Base-by-base conservation (phyloP, 176 grass and related monocot species). In the Avena atlantica region DNA sequence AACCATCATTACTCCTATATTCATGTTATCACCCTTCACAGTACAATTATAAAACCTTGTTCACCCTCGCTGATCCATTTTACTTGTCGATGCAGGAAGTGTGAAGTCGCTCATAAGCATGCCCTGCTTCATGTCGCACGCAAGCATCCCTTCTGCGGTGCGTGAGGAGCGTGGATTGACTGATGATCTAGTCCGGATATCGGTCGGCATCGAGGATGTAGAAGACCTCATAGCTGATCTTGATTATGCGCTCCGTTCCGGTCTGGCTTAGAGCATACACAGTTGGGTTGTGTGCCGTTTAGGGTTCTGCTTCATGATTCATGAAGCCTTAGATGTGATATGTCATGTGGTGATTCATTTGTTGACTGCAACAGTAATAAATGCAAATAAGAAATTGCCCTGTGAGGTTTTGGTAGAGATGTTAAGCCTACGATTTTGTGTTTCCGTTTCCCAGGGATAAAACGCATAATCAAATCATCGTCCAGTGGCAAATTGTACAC, bases 61-160 rank as follows among this genome's bases (percentile, higher is more conserved):
- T 17, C 78, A 11, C 34, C 12, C 13, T 3, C 48, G 57, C 6
- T 76, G 27, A 78, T 9, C 10, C n/a, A 75, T 48, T 63, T 61
- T 56, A 13, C 34, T 15, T 74, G 10, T 44, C 2, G 45, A 85
- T 90, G 71, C 87, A 98, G 97, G 97, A 34, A 98, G 97, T 13
- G 97, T 98, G 92, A 96, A 96, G 71, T 98, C 97, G 0, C 87
- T 98, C 2, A 96, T 98, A 86, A 98, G 94, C 73, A 69, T 98
- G 83, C 97, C 97, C 27, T 98, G 97, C 93, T 98, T 98, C 87
- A 96, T 98, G 97, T 98, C 94, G 8, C 97, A 98, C 63, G 94
- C 97, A 4, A 91, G 92, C 90, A 98, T 98, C 61, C 94, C 92
- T 2, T 83, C 93, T 0, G 14, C 77, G 9, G 80, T 96, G 42